Conservation (phyloP, 441 rosid genomes). For the Populus trichocarpa region DNA sequence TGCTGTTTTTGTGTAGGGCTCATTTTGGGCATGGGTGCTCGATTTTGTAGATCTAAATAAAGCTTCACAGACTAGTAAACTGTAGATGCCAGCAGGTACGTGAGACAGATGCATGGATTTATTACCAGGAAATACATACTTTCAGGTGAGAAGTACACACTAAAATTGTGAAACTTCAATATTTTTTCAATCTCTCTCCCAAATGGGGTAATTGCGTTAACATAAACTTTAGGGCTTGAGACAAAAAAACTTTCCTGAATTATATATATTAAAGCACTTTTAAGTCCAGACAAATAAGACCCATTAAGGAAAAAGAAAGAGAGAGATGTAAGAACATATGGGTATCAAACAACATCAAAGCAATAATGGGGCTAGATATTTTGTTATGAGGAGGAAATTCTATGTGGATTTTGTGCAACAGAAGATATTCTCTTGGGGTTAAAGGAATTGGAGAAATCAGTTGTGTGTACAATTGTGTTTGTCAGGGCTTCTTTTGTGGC, state of each 20-base stretch:
- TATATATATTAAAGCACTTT: background rate
- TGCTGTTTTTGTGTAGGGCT: background rate
- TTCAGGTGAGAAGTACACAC: conserved; percentile 7
- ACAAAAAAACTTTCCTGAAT: background rate
- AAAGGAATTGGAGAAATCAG: conserved; percentile 4
- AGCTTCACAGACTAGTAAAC: background rate
- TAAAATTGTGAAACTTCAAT: background rate
- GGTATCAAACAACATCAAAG: conserved; percentile 6
- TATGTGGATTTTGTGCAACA: conserved; percentile 4
- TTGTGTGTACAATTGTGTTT: background rate
- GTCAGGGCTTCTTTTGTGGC: conserved; percentile 21
- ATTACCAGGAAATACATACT: background rate
- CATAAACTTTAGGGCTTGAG: background rate
- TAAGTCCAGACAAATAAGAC: conserved; percentile 16
- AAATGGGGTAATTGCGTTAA: background rate
- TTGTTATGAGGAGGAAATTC: conserved; percentile 21
- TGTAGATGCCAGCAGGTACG: background rate
- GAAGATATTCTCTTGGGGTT: conserved; percentile 15
- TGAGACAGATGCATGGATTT: background rate
- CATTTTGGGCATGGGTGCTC: background rate
- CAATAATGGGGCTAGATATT: conserved; percentile 22
- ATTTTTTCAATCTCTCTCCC: background rate
- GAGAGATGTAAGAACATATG: conserved; percentile 4
- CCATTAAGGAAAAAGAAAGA: conserved; percentile 11
- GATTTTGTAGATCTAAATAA: background rate